phyloP scores from a whole-genome alignment of 495 filamentous ascomycete species.

The Xylaria nigripes region DNA sequence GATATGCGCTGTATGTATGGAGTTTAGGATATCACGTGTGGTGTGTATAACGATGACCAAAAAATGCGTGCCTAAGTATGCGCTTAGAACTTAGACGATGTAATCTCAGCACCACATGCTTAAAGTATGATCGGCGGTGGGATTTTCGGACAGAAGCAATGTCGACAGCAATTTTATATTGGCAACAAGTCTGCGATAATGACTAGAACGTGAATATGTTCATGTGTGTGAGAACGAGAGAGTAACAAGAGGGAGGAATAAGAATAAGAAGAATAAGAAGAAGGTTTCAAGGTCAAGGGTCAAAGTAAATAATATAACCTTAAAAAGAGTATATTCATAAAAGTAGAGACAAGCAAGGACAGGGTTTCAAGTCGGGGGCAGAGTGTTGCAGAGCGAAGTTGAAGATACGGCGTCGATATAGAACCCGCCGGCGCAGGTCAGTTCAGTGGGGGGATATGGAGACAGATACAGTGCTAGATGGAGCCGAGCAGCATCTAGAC shows the following conservation, averaged over 20 bases:
- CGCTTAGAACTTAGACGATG: neutral
- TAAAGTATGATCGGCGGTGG: neutral
- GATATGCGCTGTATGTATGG: neutral
- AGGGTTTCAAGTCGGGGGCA: slow-evolving; percentile 6
- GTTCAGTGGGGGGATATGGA: neutral
- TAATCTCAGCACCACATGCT: neutral
- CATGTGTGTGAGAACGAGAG: neutral
- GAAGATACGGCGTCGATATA: slow-evolving; percentile 8
- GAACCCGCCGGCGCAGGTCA: neutral
- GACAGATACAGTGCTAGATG: neutral
- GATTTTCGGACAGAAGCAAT: neutral
- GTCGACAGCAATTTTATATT: neutral
- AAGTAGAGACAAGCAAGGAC: neutral
- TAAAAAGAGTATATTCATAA: neutral
- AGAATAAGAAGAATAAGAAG: neutral
- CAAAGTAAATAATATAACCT: neutral
- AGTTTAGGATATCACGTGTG: neutral
- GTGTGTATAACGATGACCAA: slow-evolving; percentile 6
- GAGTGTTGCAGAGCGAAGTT: neutral
- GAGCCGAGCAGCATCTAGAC: neutral
- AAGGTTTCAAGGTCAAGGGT: neutral
- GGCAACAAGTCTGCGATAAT: neutral
- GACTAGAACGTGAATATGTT: neutral
- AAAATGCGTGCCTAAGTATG: neutral
- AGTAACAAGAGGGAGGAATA: neutral